Conservation (phyloP, 352 stramenopile genomes). For the Thalassiosira sp. region DNA sequence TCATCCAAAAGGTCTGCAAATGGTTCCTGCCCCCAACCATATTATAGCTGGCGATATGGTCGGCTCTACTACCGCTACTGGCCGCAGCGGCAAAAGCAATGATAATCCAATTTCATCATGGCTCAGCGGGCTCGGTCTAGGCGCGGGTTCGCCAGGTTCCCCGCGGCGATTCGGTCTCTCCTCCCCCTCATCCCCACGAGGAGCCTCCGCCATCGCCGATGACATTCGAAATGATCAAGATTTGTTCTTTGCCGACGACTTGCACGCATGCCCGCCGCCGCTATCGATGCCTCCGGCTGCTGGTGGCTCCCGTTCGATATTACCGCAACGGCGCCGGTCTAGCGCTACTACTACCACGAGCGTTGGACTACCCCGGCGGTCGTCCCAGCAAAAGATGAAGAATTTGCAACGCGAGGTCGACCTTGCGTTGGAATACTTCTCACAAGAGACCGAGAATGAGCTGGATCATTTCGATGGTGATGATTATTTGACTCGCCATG, state of each 20-base stretch:
- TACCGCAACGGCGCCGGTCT: neutral
- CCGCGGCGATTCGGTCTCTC: neutral
- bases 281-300: neutral
- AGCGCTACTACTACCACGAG: neutral
- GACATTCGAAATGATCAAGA: conserved; percentile 27
- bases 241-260: conserved; percentile 23
- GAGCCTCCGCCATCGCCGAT: conserved; percentile 12
- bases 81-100: neutral
- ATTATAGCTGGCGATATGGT: too few species aligned
- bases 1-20: too few species aligned
- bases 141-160: conserved; percentile 1
- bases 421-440: conserved; percentile 47
- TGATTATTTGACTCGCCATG: conserved; percentile 5
- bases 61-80: neutral
- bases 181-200: neutral
- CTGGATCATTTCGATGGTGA: conserved; percentile 27
- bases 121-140: conserved; percentile 2
- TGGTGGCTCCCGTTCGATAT: neutral
- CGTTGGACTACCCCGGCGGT: neutral
- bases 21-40: too few species aligned
- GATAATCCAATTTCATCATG: neutral
- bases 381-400: conserved; percentile 32
- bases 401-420: conserved; percentile 47
- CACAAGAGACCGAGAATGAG: conserved; percentile 23
- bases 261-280: neutral